Base-by-base conservation (phyloP, 331 rosid genomes). In the Erythrophleum ivorense region DNA sequence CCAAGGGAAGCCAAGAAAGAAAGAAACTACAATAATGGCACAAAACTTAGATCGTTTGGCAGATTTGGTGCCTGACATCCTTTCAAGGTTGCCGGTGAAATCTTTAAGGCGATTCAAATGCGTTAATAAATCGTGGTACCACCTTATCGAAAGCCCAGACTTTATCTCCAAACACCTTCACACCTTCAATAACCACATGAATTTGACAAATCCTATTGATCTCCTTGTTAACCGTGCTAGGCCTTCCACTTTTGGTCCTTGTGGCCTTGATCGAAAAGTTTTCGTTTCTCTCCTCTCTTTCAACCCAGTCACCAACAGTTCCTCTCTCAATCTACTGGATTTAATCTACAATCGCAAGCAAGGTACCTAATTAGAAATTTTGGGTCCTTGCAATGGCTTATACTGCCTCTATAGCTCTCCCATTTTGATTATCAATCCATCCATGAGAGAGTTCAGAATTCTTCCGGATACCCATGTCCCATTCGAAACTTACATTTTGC, bases 301-400 rank as follows among this genome's bases (percentile, higher is more conserved):
- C 3, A 4, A 60, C 9, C 57, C 7, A 13, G 3, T 19, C 33
- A 57, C 19, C 12, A 38, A 48, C 11, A 21, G 2, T 9, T 12
- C 34, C 34, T 62, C 49, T 48, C 48, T 16, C 16, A n/a, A 43
- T 64, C 15, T 63, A 12, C 21, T 62, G 43, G 49, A 77, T 62
- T 18, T 63, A 46, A 21, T 21, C 3, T 46, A 24, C 11, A 21
- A 43, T 14, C 55, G 29, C 2, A 6, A 55, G 13, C 34, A 34
- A 38, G 38, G 12, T 36, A 12, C 38, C 66, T 67, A 29, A 29
- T 0, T 60, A 8, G 71, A 76, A 14, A 33, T 76, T 29, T 60
- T 60, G 16, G 80, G 80, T 4, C 80, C 80, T 76, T 62, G 80
- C 73, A 31, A 77, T 77, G 80, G 80, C 60, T 12, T 46, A 46